These are phyloP conservation scores for Tolypocladium pustulatum DNA, from an alignment of 2,329 filamentous ascomycete genomes.

Conservation along the genomic window DNA sequence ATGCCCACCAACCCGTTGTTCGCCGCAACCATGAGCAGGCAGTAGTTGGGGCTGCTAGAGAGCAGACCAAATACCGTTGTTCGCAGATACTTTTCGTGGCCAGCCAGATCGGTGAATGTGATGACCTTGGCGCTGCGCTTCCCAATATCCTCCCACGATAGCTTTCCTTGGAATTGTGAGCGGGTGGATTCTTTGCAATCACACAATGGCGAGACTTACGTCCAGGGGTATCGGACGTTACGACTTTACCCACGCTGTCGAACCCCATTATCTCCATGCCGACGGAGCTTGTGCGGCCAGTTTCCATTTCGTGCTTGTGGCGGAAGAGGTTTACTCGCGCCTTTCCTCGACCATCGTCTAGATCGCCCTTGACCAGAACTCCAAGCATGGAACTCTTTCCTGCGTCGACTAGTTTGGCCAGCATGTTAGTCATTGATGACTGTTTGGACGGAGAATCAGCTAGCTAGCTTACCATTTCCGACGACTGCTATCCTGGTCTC, in stretches of 20 bases:
- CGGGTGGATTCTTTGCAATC: background rate
- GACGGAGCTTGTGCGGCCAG: conserved; percentile 87
- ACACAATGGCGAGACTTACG: conserved; percentile 41
- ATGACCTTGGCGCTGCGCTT: conserved; percentile 94
- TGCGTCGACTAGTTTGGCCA: conserved; percentile 58
- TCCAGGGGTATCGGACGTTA: conserved; percentile 72
- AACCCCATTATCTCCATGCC: conserved; percentile 99
- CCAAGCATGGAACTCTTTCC: conserved; percentile 95
- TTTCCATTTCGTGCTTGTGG: conserved; percentile 97
- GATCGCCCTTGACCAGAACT: conserved; percentile 86
- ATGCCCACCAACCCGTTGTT: conserved; percentile 97
- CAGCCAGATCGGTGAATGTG: conserved; percentile 88
- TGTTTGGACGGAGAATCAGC: background rate
- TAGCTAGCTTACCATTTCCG: conserved; percentile 58
- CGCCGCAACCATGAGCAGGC: conserved; percentile 93
- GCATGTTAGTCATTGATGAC: conserved; percentile 4
- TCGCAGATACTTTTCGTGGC: conserved; percentile 87
- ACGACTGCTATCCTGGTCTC: conserved; percentile 96
- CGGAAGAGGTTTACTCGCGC: conserved; percentile 93
- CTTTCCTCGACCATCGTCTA: conserved; percentile 89
- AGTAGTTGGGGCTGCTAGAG: conserved; percentile 94
- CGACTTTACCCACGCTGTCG: conserved; percentile 72
- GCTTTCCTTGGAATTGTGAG: conserved; percentile 30
- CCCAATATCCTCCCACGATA: conserved; percentile 97
- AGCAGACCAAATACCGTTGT: conserved; percentile 95